These are phyloP conservation scores for Paramarasmius palmivorus DNA, from an alignment of 1,284 basidiomycete species.

Conservation along the genomic window DNA sequence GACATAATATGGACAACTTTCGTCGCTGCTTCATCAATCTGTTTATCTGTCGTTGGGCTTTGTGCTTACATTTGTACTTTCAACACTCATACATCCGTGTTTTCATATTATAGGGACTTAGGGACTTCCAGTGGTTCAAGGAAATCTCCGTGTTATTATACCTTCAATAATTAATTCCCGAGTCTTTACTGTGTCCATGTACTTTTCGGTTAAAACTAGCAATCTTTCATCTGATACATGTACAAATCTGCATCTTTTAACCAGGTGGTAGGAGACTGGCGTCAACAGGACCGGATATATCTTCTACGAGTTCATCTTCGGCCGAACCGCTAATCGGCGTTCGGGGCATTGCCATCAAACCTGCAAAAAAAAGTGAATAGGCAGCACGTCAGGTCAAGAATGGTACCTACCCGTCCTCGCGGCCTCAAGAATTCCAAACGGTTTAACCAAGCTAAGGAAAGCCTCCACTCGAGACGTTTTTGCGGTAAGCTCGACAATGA, in stretches of 20 bases:
- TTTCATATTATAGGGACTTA: too few species aligned
- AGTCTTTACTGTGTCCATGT: neutral
- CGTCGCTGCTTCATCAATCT: neutral
- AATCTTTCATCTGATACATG: neutral
- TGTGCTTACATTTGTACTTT: neutral
- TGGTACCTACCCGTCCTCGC: constrained; percentile 79
- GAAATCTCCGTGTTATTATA: neutral
- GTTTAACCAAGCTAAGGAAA: constrained; percentile 89
- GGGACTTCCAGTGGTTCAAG: too few species aligned
- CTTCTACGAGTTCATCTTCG: constrained; percentile 52
- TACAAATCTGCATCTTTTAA: constrained; percentile 37
- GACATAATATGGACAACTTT: neutral
- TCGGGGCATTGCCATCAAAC: constrained; percentile 95
- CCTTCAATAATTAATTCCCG: neutral
- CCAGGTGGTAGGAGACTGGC: constrained; percentile 89
- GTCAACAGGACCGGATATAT: constrained; percentile 65
- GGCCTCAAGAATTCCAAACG: constrained; percentile 94
- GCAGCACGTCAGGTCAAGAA: constrained; percentile 4
- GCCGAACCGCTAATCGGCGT: constrained; percentile 80
- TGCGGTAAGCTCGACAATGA: constrained; percentile 94
- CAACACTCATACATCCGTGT: too few species aligned
- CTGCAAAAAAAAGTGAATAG: constrained; percentile 38
- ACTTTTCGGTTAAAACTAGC: neutral
- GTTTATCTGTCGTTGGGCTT: constrained; percentile 10
- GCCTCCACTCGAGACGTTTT: constrained; percentile 93